Conservation (phyloP, 1,284 basidiomycete species). For the Trichosporon ovoides region DNA sequence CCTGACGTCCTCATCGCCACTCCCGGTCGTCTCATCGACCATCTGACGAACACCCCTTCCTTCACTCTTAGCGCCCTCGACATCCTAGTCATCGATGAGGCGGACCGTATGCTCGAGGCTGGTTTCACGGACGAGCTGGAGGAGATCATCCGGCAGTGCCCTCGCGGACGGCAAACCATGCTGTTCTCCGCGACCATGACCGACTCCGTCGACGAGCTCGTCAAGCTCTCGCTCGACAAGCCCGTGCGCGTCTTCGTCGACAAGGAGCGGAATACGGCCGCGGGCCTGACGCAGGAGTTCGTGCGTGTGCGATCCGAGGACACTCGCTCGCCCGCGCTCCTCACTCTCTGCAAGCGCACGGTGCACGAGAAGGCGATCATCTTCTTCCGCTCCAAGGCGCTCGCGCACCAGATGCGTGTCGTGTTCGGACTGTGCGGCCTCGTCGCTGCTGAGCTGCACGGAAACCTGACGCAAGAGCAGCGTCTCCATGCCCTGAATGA, state of each 20-base stretch:
- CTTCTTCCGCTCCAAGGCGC: conserved; percentile 91
- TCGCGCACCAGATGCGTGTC: conserved; percentile 93
- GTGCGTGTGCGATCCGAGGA: conserved; percentile 77
- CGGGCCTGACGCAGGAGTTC: conserved; percentile 91
- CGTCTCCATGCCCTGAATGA: conserved; percentile 76
- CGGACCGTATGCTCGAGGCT: conserved; percentile 95
- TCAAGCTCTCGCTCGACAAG: conserved; percentile 85
- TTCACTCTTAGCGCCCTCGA: conserved; percentile 92
- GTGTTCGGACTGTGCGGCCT: conserved; percentile 81
- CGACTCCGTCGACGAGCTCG: conserved; percentile 87
- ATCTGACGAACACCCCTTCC: conserved; percentile 88
- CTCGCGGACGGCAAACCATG: conserved; percentile 88
- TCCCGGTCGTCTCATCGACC: conserved; percentile 92
- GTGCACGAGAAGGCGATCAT: conserved; percentile 81
- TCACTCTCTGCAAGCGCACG: conserved; percentile 77
- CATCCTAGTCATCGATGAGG: conserved; percentile 91
- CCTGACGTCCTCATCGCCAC: conserved; percentile 93
- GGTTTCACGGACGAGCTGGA: conserved; percentile 93
- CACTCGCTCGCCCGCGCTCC: conserved; percentile 68
- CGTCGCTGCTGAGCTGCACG: conserved; percentile 86
- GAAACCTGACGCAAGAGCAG: conserved; percentile 92
- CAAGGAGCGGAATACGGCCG: conserved; percentile 80
- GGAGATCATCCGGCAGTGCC: conserved; percentile 88
- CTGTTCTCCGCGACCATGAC: conserved; percentile 98
- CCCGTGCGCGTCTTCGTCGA: conserved; percentile 94